Evolutionary conservation across 1,139 yeast species (phyloP).

Genomic region (Debaryomyces nepalensis): DNA sequence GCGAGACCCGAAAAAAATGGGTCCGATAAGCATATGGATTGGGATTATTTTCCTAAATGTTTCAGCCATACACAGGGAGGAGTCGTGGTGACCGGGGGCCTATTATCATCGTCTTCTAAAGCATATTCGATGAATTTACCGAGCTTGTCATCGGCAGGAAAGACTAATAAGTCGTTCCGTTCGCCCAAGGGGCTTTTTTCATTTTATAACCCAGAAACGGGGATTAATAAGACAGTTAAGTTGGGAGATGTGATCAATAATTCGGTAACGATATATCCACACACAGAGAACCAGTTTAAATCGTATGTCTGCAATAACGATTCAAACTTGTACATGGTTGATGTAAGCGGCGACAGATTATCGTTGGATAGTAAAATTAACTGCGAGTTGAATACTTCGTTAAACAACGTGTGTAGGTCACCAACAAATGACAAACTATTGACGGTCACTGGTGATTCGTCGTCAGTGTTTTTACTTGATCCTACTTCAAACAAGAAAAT

Average conservation of each 20-base stretch:
- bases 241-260: constrained; percentile 86
- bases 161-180: constrained; percentile 21
- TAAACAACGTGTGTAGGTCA: constrained; percentile 43
- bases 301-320: constrained; percentile 85
- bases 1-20: constrained; percentile 23
- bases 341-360: constrained; percentile 54
- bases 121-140: constrained; percentile 34
- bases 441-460: constrained; percentile 49
- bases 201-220: constrained; percentile 54
- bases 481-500: constrained; percentile 30
- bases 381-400: constrained; percentile 46
- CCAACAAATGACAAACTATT: constrained; percentile 36
- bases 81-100: constrained; percentile 72
- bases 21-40: constrained; percentile 43
- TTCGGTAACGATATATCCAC: constrained; percentile 64
- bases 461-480: constrained; percentile 43
- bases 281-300: constrained; percentile 45
- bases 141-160: constrained; percentile 21
- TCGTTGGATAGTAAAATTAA: constrained; percentile 33
- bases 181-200: constrained; percentile 64
- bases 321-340: constrained; percentile 66
- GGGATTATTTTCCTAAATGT: constrained; percentile 68
- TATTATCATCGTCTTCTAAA: constrained; percentile 40
- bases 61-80: constrained; percentile 59
- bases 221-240: constrained; percentile 52